These are phyloP conservation scores for Phlebiopsis flavidoalba DNA, from an alignment of 768 basidiomycete species.

Conservation along the genomic window DNA sequence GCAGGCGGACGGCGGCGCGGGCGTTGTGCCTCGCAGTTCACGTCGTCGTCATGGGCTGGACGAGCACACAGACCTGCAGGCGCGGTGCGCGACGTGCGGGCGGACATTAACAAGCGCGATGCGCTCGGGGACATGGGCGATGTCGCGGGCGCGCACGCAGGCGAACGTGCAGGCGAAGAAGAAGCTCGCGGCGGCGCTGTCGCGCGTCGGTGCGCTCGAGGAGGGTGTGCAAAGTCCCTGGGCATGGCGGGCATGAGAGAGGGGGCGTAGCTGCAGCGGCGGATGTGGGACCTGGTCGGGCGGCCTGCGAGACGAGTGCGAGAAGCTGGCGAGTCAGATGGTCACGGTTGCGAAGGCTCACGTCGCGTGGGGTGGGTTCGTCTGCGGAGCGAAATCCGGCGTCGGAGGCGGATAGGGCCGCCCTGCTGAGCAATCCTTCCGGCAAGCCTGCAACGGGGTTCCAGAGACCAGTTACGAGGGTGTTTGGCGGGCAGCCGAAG, in stretches of 20 bases:
- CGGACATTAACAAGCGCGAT: constrained; percentile 85
- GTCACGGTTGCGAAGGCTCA: constrained; percentile 69
- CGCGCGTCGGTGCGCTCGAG: constrained; percentile 67
- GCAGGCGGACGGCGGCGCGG: constrained; percentile 32
- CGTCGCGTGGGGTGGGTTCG: constrained; percentile 32
- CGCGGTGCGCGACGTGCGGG: constrained; percentile 77
- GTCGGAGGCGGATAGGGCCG: constrained; percentile 56
- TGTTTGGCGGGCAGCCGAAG: constrained; percentile 72
- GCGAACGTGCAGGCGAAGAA: constrained; percentile 84
- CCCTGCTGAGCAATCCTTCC: constrained; percentile 44
- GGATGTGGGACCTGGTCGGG: constrained; percentile 87
- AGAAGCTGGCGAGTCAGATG: constrained; percentile 82
- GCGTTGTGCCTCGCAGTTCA: constrained; percentile 38
- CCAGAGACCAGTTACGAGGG: constrained; percentile 56
- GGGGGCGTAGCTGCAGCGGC: constrained; percentile 91
- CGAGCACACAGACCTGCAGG: constrained; percentile 77
- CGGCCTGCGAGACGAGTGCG: constrained; percentile 87
- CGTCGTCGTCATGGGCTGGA: constrained; percentile 84
- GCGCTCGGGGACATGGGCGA: constrained; percentile 75
- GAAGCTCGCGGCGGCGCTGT: constrained; percentile 71
- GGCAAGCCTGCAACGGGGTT: constrained; percentile 15
- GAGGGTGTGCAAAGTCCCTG: constrained; percentile 60
- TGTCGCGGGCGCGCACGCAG: constrained; percentile 65
- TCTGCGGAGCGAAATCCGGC: constrained; percentile 36
- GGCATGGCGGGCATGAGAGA: constrained; percentile 72